Evolutionary conservation across 257 asterid genomes (phyloP), one percentile per base, ranked within the genome.

Genomic region (Thymus quinquecostatus): DNA sequence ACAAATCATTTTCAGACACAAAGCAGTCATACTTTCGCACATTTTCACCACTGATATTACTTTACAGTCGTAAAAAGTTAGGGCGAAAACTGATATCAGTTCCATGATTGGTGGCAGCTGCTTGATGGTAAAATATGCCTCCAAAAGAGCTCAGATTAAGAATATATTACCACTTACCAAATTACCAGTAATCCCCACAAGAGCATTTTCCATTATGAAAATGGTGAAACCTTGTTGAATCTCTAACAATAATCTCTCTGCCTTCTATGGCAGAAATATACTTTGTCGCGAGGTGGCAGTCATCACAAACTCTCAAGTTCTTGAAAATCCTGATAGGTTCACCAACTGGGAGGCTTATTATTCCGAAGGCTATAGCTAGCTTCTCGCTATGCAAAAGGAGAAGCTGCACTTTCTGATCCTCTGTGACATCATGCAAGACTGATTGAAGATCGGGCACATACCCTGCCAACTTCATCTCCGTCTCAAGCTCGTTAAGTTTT

Each of bases 261-360:
- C 41, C 63, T 58, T 58, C 44, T 58, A 58, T 58, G 12, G 63
- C 41, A 11, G 63, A 58, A 58, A 58, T 58, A 32, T 32, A 58
- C 12, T 58, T 58, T 13, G 63, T 58, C 1, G 43, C 63, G 0
- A 32, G 41, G 40, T 57, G 63, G 63, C 63, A 57, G 8, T 57
- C 63, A 6, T 58, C 63, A 33, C 63, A 58, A 58, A 58, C 63
- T 32, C 63, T 58, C 63, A 58, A 12, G 63, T 58, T 58, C 63
- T 58, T 58, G 63, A 58, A 58, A 33, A 58, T n/a, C 63, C 63
- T 32, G 43, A 58, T 58, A 33, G 63, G 44, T 13, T 58, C 63
- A n/a, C n/a, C n/a, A n/a, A n/a, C n/a, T n/a, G n/a, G n/a, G n/a
- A n/a, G n/a, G n/a, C n/a, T n/a, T n/a, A n/a, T n/a, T n/a, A n/a